Conservation (phyloP, 2,329 filamentous ascomycete species). For the Ciborinia camelliae region DNA sequence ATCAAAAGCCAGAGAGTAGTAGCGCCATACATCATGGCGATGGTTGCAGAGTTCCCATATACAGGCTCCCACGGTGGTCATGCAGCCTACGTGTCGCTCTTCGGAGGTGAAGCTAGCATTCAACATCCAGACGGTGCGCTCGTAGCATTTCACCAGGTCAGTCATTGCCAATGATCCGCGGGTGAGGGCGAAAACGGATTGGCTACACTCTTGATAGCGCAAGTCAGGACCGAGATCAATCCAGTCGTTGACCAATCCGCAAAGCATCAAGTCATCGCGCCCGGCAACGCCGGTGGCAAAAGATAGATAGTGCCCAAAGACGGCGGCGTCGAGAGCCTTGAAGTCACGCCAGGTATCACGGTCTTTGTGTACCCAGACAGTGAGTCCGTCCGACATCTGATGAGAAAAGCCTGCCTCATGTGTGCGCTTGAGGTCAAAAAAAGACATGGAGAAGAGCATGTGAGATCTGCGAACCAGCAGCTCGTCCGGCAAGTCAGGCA, state of each 20-base stretch:
- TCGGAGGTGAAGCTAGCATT: background rate
- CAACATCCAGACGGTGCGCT: background rate
- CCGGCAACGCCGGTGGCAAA: background rate
- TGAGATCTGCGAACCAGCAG: background rate
- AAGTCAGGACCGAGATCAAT: constrained; percentile 5
- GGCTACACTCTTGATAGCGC: constrained; percentile 1
- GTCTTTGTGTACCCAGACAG: background rate
- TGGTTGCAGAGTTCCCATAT: background rate
- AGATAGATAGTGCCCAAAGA: background rate
- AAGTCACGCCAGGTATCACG: background rate
- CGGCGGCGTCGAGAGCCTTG: background rate
- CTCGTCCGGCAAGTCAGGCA: background rate
- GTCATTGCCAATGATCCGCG: background rate
- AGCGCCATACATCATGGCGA: background rate
- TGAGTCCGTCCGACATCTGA: background rate
- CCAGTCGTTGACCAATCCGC: background rate
- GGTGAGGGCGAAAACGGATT: background rate
- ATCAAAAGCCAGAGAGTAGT: background rate
- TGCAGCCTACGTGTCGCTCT: background rate
- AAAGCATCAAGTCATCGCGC: background rate
- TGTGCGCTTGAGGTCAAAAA: background rate
- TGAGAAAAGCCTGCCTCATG: background rate
- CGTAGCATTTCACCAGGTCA: background rate
- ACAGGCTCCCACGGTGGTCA: background rate
- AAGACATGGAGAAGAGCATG: constrained; percentile 3